Evolutionary conservation across 768 basidiomycete genomes (phyloP), one percentile per base, ranked within the genome.

Genomic region (Hericium rajendrae): DNA sequence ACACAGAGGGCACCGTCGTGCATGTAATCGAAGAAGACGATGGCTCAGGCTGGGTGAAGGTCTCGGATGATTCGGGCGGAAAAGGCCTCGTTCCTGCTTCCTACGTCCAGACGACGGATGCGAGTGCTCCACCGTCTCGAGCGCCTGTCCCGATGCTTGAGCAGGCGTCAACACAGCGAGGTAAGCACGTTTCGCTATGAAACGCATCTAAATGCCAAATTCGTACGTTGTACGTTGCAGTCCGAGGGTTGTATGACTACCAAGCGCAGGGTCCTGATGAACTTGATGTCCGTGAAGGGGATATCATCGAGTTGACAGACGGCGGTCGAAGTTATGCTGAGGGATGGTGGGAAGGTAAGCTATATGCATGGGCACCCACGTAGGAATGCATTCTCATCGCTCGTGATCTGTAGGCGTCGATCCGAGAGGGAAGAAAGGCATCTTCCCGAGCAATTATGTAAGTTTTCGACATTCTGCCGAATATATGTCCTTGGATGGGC

Each of bases 381-480:
- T 61, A 57, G 60, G 60, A 53, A 48, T 39, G 48, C 40, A 41
- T 58, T 60, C 53, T 61, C 57, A 59, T 56, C 59, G 67, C 56
- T 46, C 57, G 53, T 57, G 53, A 62, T 64, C 67, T 60, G 64
- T 68, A 89, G 88, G 88, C 56, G 73, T 81, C 60, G 79, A 83
- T 62, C 69, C 73, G 53, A 67, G 70, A 56, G 84, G 88, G 55
- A 73, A 68, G 67, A 88, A 81, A 69, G 89, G 89, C 5, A 89
- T 91, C 64, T 92, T 92, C 73, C 90, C 90, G 26, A 89, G 86
- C 70, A 91, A 89, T 72, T 91, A 91, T 76, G 90, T 91, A 71
- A 70, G 88, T 77, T 54, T 58, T 53, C 60, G 52, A 38, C 51
- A 56, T 51, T 12, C 13, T 51, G 22, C 6, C 43, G 22, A 12